Percentiles rank a stretch among this genome's conserved stretches.
Conservation (phyloP, 2,329 filamentous ascomycete genomes). For the Sporothrix mexicana region DNA sequence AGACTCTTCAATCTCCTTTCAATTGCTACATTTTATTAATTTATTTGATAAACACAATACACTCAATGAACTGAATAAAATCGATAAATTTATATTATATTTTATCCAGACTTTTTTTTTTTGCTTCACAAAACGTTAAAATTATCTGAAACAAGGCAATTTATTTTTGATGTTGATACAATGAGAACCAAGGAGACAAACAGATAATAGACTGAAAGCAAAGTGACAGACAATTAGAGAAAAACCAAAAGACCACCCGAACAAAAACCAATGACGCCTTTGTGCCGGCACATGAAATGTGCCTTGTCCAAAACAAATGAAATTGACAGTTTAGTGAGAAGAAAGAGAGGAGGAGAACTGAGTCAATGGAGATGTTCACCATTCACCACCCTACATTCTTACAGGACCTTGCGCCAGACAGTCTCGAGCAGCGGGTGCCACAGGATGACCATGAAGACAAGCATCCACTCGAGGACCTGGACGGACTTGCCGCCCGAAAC, state of each 20-base stretch:
- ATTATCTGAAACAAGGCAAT: not conserved
- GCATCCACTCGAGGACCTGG: constrained; percentile 39
- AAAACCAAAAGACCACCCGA: not conserved
- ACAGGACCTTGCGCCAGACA: constrained; percentile 33
- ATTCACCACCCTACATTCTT: not conserved
- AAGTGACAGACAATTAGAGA: not conserved
- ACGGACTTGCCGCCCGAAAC: constrained; percentile 35
- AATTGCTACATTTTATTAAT: not conserved
- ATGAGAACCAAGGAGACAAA: constrained; percentile 4
- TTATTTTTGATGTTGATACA: constrained; percentile 6
- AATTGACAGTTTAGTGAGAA: not conserved
- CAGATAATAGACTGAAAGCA: not conserved
- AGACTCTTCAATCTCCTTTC: too few species aligned
- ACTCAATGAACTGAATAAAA: too few species aligned
- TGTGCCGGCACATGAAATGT: not conserved
- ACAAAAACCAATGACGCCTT: constrained; percentile 5
- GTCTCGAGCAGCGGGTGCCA: constrained; percentile 37
- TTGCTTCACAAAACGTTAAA: not conserved
- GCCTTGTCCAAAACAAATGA: constrained; percentile 6
- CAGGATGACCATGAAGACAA: constrained; percentile 36
- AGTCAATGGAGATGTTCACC: not conserved
- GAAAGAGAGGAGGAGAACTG: not conserved
- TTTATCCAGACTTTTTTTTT: too few species aligned
- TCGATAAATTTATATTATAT: too few species aligned
- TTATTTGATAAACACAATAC: too few species aligned